These are phyloP conservation scores for Yamadazyma membranifaciens DNA, from an alignment of 1,139 yeast genomes.

Conservation along the genomic window DNA sequence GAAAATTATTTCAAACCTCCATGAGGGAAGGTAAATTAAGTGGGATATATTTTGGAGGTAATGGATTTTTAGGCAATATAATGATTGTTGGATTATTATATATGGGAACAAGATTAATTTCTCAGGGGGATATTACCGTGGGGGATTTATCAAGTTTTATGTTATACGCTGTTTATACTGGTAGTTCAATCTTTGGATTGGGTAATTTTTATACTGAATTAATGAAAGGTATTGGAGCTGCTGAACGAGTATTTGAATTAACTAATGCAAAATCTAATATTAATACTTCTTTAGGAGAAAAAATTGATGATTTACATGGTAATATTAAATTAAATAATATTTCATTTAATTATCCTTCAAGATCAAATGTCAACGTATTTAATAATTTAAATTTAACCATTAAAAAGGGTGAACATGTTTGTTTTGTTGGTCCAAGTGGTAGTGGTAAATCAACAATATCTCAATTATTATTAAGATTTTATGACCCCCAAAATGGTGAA, in stretches of 20 bases:
- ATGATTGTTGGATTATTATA: slow-evolving; percentile 75
- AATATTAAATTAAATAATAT: slow-evolving; percentile 65
- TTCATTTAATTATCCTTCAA: slow-evolving; percentile 79
- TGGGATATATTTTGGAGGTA: slow-evolving; percentile 73
- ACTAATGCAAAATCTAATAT: slow-evolving; percentile 74
- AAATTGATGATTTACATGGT: slow-evolving; percentile 30
- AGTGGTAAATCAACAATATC: slow-evolving; percentile 93
- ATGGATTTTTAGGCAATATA: slow-evolving; percentile 78
- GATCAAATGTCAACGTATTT: slow-evolving; percentile 73
- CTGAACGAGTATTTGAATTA: slow-evolving; percentile 85
- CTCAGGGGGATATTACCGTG: slow-evolving; percentile 66
- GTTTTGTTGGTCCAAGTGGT: slow-evolving; percentile 96
- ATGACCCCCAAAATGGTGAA: slow-evolving; percentile 69
- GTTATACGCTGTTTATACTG: slow-evolving; percentile 92
- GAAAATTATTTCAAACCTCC: slow-evolving; percentile 71
- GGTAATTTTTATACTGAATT: slow-evolving; percentile 89
- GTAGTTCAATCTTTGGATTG: slow-evolving; percentile 83
- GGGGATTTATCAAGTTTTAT: slow-evolving; percentile 92
- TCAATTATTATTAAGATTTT: slow-evolving; percentile 73
- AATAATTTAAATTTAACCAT: slow-evolving; percentile 62
- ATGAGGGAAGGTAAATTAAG: slow-evolving; percentile 77
- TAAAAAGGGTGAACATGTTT: slow-evolving; percentile 81
- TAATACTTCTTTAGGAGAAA: slow-evolving; percentile 58
- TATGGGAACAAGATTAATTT: slow-evolving; percentile 78
- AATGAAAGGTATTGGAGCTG: slow-evolving; percentile 97